These are phyloP conservation scores for Euphorbia peplus DNA, from an alignment of 345 rosid genomes.

Conservation along the genomic window DNA sequence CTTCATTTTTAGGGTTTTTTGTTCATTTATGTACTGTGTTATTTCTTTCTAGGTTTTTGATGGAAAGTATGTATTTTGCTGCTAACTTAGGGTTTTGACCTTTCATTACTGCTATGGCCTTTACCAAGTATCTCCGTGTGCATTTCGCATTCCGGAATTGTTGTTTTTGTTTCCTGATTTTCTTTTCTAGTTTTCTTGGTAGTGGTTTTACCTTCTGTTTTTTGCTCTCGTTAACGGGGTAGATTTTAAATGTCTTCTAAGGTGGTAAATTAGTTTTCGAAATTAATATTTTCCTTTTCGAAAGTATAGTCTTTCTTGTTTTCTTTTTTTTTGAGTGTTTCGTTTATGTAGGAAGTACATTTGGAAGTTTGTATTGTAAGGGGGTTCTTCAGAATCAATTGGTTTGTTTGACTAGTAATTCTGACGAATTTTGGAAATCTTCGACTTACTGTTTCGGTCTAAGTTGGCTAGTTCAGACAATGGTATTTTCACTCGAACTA, in stretches of 20 bases:
- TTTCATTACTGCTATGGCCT: not conserved
- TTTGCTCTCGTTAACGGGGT: not conserved
- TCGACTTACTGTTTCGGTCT: not conserved
- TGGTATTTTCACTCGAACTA: not conserved
- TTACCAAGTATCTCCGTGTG: not conserved
- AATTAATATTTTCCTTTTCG: not conserved
- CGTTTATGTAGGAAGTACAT: not conserved
- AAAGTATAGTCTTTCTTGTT: not conserved
- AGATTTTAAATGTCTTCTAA: not conserved
- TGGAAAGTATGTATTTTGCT: not conserved
- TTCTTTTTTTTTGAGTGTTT: not conserved
- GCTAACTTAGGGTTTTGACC: constrained; percentile 3
- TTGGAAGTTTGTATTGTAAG: not conserved
- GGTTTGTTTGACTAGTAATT: not conserved
- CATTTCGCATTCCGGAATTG: not conserved
- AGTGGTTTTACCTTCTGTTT: not conserved
- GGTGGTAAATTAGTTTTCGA: not conserved
- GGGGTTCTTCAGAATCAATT: not conserved
- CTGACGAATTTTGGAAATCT: not conserved
- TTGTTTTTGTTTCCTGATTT: not conserved
- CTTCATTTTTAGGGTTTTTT: not conserved
- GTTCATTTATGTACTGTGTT: not conserved
- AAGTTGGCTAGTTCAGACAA: not conserved
- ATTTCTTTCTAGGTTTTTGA: not conserved
- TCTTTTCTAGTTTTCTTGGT: not conserved